Percentiles rank a stretch among this genome's conserved stretches.
phyloP scores from a whole-genome alignment of 1,284 basidiomycete species.

The Ceratobasidium sp. region DNA sequence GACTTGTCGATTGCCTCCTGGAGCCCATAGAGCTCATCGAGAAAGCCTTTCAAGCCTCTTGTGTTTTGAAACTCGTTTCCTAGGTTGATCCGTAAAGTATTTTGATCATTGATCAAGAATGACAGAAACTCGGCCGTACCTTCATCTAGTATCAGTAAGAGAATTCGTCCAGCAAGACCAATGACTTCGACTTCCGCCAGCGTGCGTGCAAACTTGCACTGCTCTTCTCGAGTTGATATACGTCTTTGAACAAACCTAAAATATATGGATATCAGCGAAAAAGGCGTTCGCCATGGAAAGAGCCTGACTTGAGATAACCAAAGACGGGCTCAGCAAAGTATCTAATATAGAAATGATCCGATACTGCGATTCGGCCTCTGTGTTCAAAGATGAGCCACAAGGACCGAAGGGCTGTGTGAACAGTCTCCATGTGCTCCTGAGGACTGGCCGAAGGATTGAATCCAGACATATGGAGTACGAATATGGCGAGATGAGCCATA shows the following conservation, averaged over 20 bases:
- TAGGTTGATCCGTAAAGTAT: neutral
- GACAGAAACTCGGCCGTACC: neutral
- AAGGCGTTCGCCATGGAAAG: neutral
- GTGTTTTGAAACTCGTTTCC: neutral
- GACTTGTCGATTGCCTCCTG: neutral
- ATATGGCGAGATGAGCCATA: neutral
- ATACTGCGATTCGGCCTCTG: neutral
- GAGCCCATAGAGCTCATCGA: neutral
- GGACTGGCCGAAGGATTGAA: neutral
- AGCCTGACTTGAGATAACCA: neutral
- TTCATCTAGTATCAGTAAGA: neutral
- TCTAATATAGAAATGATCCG: neutral
- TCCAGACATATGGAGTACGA: neutral
- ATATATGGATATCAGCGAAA: neutral
- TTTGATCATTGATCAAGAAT: neutral
- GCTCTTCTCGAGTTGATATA: neutral
- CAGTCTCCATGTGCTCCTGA: neutral
- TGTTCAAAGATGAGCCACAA: slow-evolving; percentile 7
- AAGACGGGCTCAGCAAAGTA: neutral
- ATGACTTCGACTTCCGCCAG: neutral
- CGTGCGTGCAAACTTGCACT: neutral
- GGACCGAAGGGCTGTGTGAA: neutral
- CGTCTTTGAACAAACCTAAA: neutral
- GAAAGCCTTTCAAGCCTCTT: neutral
- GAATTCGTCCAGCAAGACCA: neutral